A percentile compares a stretch with the other conserved stretches of the same genome.
These are phyloP conservation scores for Aleurites moluccanus DNA, from an alignment of 441 rosid genomes.

Conservation along the genomic window DNA sequence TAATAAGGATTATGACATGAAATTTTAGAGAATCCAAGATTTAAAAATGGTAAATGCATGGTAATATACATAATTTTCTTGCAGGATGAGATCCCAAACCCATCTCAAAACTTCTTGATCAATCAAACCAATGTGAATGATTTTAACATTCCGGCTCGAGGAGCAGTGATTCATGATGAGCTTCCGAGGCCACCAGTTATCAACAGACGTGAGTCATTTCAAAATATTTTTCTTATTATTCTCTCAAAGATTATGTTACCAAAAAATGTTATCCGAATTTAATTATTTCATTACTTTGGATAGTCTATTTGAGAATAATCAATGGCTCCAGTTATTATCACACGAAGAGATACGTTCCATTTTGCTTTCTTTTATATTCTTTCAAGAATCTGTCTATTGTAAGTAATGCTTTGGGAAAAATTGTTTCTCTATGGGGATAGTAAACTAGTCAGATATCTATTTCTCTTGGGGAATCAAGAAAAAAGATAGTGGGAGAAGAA, in stretches of 20 bases:
- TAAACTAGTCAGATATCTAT: neutral
- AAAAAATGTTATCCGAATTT: conserved; percentile 1
- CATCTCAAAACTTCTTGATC: conserved; percentile 54
- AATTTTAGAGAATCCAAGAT: too few species aligned
- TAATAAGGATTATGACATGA: too few species aligned
- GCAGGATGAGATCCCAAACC: conserved; percentile 73
- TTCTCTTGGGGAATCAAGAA: conserved; percentile 18
- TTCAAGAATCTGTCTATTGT: neutral
- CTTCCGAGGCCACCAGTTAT: conserved; percentile 60
- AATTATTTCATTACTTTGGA: neutral
- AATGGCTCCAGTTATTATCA: neutral
- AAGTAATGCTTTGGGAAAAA: neutral
- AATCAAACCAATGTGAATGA: conserved; percentile 58
- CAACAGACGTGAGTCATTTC: conserved; percentile 66
- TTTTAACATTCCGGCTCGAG: conserved; percentile 45
- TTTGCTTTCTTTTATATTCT: neutral
- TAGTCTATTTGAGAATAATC: neutral
- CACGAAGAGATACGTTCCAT: neutral
- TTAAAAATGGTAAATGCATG: too few species aligned
- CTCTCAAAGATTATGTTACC: neutral
- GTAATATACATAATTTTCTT: neutral
- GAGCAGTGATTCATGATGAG: conserved; percentile 42
- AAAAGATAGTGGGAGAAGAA: conserved; percentile 16
- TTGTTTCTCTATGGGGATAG: neutral
- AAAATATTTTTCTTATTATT: neutral